A percentile compares a stretch with the other conserved stretches of the same genome.
Conservation (phyloP, 2,329 filamentous ascomycete species). For the Fusarium drepaniforme region DNA sequence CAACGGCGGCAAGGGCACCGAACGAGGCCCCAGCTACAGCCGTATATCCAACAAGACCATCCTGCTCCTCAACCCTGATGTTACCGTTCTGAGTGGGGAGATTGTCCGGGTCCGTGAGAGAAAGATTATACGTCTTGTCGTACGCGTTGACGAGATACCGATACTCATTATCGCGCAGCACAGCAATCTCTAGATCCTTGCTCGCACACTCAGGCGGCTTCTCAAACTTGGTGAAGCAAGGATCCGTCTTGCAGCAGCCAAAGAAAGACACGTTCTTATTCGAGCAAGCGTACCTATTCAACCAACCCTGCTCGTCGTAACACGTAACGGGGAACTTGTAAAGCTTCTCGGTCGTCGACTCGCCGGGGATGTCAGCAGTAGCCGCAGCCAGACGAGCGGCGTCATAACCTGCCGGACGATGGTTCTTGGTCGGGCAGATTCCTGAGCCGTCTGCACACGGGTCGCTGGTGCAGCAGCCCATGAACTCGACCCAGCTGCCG, state of each 20-base stretch:
- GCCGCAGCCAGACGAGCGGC: neutral
- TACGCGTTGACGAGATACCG: neutral
- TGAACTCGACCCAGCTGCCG: constrained; percentile 45
- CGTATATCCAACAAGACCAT: constrained; percentile 2
- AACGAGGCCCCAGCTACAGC: constrained; percentile 5
- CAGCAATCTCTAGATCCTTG: neutral
- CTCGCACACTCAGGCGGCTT: neutral
- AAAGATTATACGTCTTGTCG: neutral
- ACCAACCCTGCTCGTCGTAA: neutral
- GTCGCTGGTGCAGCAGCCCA: constrained; percentile 53
- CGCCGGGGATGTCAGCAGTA: neutral
- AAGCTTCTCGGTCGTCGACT: neutral
- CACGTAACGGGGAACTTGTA: constrained; percentile 8
- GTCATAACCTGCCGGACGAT: neutral
- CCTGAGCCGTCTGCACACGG: constrained; percentile 46
- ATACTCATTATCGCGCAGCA: constrained; percentile 1
- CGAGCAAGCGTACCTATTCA: constrained; percentile 4
- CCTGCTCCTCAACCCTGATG: neutral
- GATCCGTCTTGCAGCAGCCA: constrained; percentile 8
- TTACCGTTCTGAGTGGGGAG: neutral
- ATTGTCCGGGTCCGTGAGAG: constrained; percentile 4
- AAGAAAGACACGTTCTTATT: constrained; percentile 1
- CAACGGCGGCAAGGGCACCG: neutral
- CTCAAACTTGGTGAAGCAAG: constrained; percentile 7
- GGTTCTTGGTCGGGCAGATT: constrained; percentile 4